Base-by-base conservation (phyloP, 306 rosid species). In the Glycyrrhiza uralensis region DNA sequence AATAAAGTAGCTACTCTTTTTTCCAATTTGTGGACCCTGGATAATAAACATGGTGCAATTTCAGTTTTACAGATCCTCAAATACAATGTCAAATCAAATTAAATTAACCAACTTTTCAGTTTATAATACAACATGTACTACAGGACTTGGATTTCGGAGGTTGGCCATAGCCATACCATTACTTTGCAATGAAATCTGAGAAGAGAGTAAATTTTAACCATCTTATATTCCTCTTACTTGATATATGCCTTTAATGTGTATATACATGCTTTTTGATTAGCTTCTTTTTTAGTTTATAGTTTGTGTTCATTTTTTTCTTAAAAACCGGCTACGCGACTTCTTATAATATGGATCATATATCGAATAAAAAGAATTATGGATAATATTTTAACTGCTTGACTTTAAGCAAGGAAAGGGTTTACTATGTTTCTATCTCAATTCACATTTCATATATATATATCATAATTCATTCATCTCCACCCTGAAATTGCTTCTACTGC, bases 401-500 rank as follows among this genome's bases (percentile, higher is more conserved):
- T 59, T 71, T 26, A 46, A 46, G 18, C 33, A 14, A 73, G 45
- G 18, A 61, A 26, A 35, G 14, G 30, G 54, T 36, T 32, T 50
- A 4, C 32, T 38, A 26, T 23, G 10, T 49, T 36, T 23, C 36
- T 9, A 32, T 47, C 71, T 33, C 39, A 47, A 46, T 18, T 39
- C 55, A 64, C 13, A 63, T 38, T 51, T 75, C 57, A 24, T 49
- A n/a, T n/a, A n/a, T n/a, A n/a, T n/a, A n/a, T n/a, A 38, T 15
- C 28, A 63, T 38, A 39, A 64, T 4, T 36, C 28, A 64, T 4
- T 36, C 28, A 36, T 38, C 58, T 29, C 57, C 24, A 28, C 39
- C 20, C 8, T 70, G 18, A 30, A 52, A 71, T 54, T 71, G 50
- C 79, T 56, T 79, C 18, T 2, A 64, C 30, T 15, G 14, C 42